These are phyloP conservation scores for Apiospora phragmitis DNA, from an alignment of 2,329 filamentous ascomycete species.

Conservation along the genomic window DNA sequence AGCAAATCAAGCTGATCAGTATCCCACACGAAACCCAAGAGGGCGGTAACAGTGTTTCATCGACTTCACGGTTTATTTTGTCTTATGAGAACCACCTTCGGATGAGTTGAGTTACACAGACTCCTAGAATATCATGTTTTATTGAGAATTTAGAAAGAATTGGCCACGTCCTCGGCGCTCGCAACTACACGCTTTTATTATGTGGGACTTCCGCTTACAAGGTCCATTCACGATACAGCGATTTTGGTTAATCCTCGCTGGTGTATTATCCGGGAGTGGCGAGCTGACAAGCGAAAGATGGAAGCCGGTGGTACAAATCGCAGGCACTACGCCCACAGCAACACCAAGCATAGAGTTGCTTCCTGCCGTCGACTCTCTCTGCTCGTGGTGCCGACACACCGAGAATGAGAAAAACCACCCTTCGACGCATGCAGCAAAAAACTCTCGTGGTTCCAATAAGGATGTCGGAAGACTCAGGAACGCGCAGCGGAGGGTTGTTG, in stretches of 20 bases:
- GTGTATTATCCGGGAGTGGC: neutral
- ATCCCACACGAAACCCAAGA: neutral
- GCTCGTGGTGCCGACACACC: neutral
- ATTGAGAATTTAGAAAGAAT: too few species aligned
- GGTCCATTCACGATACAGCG: too few species aligned
- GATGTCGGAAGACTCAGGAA: neutral
- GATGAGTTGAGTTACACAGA: too few species aligned
- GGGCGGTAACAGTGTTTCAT: neutral
- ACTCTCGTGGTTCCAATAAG: neutral
- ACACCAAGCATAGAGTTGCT: neutral
- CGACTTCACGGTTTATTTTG: too few species aligned
- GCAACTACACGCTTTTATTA: too few species aligned
- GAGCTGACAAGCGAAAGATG: neutral
- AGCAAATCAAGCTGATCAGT: neutral
- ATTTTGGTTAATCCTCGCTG: too few species aligned
- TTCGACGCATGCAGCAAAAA: neutral
- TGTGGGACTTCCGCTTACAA: too few species aligned
- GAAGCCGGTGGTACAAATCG: neutral
- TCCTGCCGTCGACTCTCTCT: neutral
- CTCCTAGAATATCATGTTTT: too few species aligned
- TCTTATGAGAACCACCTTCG: too few species aligned
- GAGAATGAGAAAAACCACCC: neutral
- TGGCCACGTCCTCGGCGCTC: too few species aligned
- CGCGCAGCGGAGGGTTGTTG: constrained; percentile 7
- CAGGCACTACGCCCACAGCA: neutral